Conservation (phyloP, 2,329 filamentous ascomycete species). For the Colletotrichum horii region DNA sequence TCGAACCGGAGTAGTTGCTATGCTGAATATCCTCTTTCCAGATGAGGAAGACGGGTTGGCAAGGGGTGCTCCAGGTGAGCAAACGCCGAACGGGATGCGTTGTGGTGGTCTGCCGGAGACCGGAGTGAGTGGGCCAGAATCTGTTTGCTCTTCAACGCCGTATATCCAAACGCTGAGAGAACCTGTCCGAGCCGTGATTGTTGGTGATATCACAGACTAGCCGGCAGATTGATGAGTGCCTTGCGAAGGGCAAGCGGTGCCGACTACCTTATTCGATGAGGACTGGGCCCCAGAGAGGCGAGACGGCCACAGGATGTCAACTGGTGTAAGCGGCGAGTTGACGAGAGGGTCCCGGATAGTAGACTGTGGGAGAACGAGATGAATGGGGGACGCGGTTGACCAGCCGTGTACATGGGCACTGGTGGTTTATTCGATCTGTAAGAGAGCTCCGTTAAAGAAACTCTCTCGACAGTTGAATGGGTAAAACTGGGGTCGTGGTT, state of each 20-base stretch:
- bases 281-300: background rate
- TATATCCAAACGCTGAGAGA: background rate
- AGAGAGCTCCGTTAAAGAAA: slow-evolving; percentile 18
- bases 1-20: background rate
- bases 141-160: slow-evolving; percentile 2
- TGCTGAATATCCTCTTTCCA: background rate
- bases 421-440: slow-evolving; percentile 1
- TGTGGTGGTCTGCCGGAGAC: slow-evolving; percentile 19
- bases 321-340: background rate
- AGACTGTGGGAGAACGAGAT: background rate
- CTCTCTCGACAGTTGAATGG: slow-evolving; percentile 7
- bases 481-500: background rate
- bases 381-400: slow-evolving; percentile 16
- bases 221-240: background rate
- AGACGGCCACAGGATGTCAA: background rate
- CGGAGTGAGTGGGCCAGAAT: background rate
- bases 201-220: background rate
- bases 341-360: background rate
- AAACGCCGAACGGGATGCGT: background rate
- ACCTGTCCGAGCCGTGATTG: background rate
- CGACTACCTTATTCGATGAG: slow-evolving; percentile 1
- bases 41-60: background rate
- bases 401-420: slow-evolving; percentile 23
- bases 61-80: background rate
- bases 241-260: background rate